phyloP scores from a whole-genome alignment of 306 rosid species.

The Pyrus pyrifolia region DNA sequence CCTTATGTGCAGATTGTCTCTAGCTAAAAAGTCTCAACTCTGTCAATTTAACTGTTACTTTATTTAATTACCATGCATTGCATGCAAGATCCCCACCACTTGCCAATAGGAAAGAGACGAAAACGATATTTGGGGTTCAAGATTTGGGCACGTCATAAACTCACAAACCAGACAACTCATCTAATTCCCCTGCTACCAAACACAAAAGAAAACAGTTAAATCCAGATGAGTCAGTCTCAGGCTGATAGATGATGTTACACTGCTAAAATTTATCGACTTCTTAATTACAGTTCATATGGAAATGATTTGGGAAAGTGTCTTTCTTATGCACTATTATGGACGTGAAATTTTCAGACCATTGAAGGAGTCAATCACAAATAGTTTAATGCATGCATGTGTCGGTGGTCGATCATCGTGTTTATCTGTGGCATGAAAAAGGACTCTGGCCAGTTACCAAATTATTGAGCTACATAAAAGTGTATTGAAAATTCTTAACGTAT shows the following conservation, averaged over 20 bases:
- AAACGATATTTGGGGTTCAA: not conserved
- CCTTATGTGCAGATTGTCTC: not conserved
- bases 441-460: not conserved
- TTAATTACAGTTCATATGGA: not conserved
- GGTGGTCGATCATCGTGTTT: not conserved
- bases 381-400: not conserved
- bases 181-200: not conserved
- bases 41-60: not conserved
- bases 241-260: not conserved
- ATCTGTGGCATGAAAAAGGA: not conserved
- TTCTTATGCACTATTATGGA: not conserved
- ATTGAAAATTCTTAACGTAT: not conserved
- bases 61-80: not conserved
- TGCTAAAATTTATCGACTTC: not conserved
- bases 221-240: not conserved
- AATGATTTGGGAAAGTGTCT: not conserved
- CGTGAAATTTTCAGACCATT: not conserved
- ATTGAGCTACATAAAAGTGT: not conserved
- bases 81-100: not conserved
- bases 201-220: not conserved
- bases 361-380: not conserved
- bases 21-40: not conserved
- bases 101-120: not conserved
- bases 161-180: not conserved
- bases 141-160: not conserved